Evolutionary conservation across 2,329 filamentous ascomycete species (phyloP), one percentile per base, ranked within the genome.

Genomic region (Cladobotryum protrusum): DNA sequence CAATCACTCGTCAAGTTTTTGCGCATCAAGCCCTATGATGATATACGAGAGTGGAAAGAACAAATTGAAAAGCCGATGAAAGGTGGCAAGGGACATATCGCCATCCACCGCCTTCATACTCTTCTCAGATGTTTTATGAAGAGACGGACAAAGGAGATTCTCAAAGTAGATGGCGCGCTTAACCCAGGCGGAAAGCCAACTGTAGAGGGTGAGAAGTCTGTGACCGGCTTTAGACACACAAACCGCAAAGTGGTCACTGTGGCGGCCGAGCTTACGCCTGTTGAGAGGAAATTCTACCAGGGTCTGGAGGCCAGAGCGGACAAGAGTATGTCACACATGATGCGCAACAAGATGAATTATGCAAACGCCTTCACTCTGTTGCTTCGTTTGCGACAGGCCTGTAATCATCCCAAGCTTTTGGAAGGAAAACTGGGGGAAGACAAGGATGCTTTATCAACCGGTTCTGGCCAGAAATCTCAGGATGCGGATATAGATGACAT

Each of bases 41-140:
- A 96, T 49, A 74, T 96, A 17, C 78, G 80, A 9, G 82, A 86
- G 52, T 99, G 93, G 92, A 91, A 92, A 58, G 86, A 91, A 14
- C 85, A 95, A 51, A 99, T 99, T 52, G 91, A 90, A 47, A 74
- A 79, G 41, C 93, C 93, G 0, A 82, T 99, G 79, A 95, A 92
- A 72, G 89, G 87, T 54, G 91, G 91, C 7, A 86, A 87, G 53
- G 93, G 92, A 11, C 87, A 91, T 48, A 79, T 97, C 51, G 92
- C 93, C 14, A 95, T 99, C 65, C 81, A 84, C 45, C 82, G 93
- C 41, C 74, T 99, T 32, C 90, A 96, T 58, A 83, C 86, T 50
- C 83, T 95, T 54, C 73, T 99, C 4, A 86, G 87, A 48, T 92
- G 90, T 49, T 96, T 96, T 71, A 99, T 99, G 93, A 96, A 97